phyloP scores from a whole-genome alignment of 2,329 filamentous ascomycete genomes.

The Xylaria sp. region DNA sequence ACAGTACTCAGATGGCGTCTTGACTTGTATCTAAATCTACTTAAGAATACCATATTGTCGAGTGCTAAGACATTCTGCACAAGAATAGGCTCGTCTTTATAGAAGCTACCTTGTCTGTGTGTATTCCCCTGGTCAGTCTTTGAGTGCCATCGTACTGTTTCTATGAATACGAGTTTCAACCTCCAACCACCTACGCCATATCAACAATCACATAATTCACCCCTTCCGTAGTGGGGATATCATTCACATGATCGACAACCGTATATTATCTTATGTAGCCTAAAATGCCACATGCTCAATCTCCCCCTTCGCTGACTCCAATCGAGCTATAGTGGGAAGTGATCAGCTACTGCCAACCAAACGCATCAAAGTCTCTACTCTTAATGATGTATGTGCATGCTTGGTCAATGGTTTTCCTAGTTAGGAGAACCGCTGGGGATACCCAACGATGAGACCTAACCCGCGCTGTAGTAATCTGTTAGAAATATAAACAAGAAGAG shows the following conservation, averaged over 20 bases:
- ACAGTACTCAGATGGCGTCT: not conserved
- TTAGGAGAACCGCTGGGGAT: no score
- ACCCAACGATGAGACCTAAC: no score
- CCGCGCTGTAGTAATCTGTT: no score
- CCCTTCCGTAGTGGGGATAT: not conserved
- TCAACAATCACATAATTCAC: not conserved
- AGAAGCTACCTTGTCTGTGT: not conserved
- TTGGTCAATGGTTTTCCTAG: no score
- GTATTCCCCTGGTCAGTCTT: not conserved
- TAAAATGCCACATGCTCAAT: not conserved
- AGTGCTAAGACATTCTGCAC: not conserved
- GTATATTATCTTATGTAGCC: not conserved
- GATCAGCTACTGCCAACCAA: not conserved
- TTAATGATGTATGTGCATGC: not conserved
- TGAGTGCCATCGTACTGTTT: not conserved
- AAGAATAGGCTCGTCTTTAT: not conserved
- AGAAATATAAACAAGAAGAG: no score
- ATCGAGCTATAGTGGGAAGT: not conserved
- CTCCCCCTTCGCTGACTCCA: not conserved
- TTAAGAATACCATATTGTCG: no score
- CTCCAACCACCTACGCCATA: not conserved
- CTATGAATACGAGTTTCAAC: not conserved
- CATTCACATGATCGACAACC: not conserved
- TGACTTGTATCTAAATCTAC: not conserved
- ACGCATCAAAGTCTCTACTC: not conserved